Percentiles rank a stretch among this genome's conserved stretches.
Evolutionary conservation across 768 basidiomycete genomes (phyloP).

Genomic region (Trametes meyenii): DNA sequence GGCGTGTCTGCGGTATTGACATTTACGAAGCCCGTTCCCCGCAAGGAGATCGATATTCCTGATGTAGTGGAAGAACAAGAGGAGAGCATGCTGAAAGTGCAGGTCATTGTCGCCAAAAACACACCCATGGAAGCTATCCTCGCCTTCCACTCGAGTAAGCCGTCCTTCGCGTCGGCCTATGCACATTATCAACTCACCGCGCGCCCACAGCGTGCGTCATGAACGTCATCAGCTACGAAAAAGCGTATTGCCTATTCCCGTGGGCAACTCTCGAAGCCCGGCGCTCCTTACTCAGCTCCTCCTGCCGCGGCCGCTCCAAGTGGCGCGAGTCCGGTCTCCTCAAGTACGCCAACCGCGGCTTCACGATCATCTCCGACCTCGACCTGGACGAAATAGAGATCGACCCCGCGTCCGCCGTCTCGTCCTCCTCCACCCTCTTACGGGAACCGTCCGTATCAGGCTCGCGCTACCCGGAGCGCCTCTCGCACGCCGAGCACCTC

Average conservation of each 20-base stretch:
- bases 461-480: background rate
- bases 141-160: conserved; percentile 23
- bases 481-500: background rate
- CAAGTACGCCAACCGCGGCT: conserved; percentile 44
- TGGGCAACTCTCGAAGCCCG: conserved; percentile 40
- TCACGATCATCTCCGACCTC: conserved; percentile 30
- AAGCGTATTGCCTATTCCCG: conserved; percentile 47
- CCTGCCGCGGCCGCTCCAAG: background rate
- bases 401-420: background rate
- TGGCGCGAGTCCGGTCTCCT: conserved; percentile 17
- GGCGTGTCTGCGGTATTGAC: conserved; percentile 9
- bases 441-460: background rate
- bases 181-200: conserved; percentile 25
- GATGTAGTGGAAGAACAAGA: background rate
- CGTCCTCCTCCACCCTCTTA: background rate
- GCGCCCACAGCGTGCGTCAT: conserved; percentile 43
- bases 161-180: conserved; percentile 11
- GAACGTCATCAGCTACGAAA: conserved; percentile 46
- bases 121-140: conserved; percentile 19
- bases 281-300: conserved; percentile 24
- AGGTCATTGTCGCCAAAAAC: conserved; percentile 21
- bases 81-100: conserved; percentile 12
- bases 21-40: conserved; percentile 2
- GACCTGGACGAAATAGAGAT: background rate
- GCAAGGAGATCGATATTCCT: background rate